phyloP scores from a whole-genome alignment of 2,329 filamentous ascomycete genomes.

The Talaromyces marneffei region DNA sequence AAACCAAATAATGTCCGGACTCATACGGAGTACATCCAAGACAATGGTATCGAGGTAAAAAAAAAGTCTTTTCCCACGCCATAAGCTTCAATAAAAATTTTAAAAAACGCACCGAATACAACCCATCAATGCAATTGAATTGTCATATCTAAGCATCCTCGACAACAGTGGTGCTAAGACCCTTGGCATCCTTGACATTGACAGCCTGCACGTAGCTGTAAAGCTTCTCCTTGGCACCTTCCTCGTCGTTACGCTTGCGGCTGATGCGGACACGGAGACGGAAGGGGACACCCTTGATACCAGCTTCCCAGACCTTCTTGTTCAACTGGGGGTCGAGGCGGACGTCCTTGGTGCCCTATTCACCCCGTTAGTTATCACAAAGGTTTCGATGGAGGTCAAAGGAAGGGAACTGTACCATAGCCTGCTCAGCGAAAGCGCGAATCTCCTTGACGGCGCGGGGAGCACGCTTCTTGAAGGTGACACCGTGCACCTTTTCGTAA shows the following conservation, averaged over 20 bases:
- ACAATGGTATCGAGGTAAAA: background rate
- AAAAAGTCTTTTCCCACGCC: background rate
- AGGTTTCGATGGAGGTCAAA: too few relatives aligned
- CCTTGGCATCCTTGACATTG: slow-evolving; percentile 99
- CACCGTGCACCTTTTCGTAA: slow-evolving; percentile 76
- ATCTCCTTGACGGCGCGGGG: slow-evolving; percentile 99
- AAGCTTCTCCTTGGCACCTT: slow-evolving; percentile 98
- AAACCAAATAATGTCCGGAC: background rate
- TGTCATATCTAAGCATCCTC: slow-evolving; percentile 42
- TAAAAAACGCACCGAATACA: background rate
- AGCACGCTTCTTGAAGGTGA: slow-evolving; percentile 99
- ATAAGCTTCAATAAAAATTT: background rate
- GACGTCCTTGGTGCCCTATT: slow-evolving; percentile 89
- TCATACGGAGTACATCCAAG: background rate
- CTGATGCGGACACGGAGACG: slow-evolving; percentile 97
- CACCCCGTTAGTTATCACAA: background rate
- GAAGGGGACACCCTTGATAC: slow-evolving; percentile 98
- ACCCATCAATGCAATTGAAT: background rate
- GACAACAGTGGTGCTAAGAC: slow-evolving; percentile 86
- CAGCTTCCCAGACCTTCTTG: slow-evolving; percentile 99
- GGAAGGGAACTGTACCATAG: slow-evolving; percentile 67
- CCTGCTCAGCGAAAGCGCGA: slow-evolving; percentile 82
- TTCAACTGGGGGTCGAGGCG: slow-evolving; percentile 97
- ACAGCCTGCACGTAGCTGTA: slow-evolving; percentile 99
- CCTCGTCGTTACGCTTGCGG: slow-evolving; percentile 99